Evolutionary conservation across 768 basidiomycete species (phyloP).

Genomic region (Kwoniella sp.): DNA sequence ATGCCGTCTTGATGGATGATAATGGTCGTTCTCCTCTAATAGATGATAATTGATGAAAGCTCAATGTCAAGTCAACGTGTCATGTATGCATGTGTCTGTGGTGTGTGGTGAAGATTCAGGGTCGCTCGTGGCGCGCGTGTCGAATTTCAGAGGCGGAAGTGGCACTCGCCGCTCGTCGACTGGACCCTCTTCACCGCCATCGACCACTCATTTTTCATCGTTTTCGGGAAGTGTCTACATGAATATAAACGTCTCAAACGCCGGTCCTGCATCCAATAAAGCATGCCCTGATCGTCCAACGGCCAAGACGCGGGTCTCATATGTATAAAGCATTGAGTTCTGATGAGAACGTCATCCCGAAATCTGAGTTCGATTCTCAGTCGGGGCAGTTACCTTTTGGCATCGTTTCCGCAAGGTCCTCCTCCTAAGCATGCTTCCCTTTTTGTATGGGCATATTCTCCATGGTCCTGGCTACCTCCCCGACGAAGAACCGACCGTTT

Average conservation of each 20-base stretch:
- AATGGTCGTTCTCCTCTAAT: too few species aligned
- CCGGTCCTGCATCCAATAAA: not conserved
- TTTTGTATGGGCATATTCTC: not conserved
- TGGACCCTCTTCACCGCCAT: not conserved
- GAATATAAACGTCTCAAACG: not conserved
- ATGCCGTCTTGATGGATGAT: too few species aligned
- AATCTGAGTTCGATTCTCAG: slow-evolving; percentile 23
- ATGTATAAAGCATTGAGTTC: slow-evolving; percentile 5
- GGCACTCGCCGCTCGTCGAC: not conserved
- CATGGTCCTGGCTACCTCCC: not conserved
- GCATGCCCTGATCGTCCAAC: slow-evolving; percentile 15
- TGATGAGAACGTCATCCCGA: slow-evolving; percentile 13
- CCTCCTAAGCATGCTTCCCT: not conserved
- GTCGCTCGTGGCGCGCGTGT: too few species aligned
- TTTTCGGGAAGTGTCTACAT: not conserved
- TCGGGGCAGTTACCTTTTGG: slow-evolving; percentile 13
- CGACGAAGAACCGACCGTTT: not conserved
- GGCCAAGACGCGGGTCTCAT: slow-evolving; percentile 23
- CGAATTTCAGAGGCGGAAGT: too few species aligned
- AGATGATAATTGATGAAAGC: too few species aligned
- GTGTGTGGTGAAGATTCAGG: too few species aligned
- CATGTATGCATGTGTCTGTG: too few species aligned
- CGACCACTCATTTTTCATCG: not conserved
- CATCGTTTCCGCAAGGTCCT: not conserved
- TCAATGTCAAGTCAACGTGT: too few species aligned